These are phyloP conservation scores for Podospora appendiculata DNA, from an alignment of 495 filamentous ascomycete species.

Conservation along the genomic window DNA sequence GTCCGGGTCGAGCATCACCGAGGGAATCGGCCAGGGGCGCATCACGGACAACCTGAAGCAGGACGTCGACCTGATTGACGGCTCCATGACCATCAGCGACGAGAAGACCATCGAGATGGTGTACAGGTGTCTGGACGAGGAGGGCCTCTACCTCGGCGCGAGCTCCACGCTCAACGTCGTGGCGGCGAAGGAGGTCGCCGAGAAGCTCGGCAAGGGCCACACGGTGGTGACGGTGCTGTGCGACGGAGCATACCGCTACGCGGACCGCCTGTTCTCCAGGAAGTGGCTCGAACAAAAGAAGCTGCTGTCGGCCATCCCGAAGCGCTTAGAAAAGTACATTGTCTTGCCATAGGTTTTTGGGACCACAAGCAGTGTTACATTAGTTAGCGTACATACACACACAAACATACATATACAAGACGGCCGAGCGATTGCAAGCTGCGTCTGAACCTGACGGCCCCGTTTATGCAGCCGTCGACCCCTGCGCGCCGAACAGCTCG, in stretches of 20 bases:
- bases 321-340: conserved; percentile 83
- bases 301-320: conserved; percentile 72
- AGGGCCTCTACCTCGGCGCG: conserved; percentile 92
- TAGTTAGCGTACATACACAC: neutral
- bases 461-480: no score
- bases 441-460: no score
- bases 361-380: conserved; percentile 16
- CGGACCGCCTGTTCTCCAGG: conserved; percentile 81
- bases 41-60: conserved; percentile 86
- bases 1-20: conserved; percentile 84
- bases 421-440: no score
- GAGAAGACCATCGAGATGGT: conserved; percentile 98
- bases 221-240: conserved; percentile 91
- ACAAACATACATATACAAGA: neutral
- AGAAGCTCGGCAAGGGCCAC: conserved; percentile 80
- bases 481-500: conserved; percentile 5
- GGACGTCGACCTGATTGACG: conserved; percentile 79
- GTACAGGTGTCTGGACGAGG: conserved; percentile 93
- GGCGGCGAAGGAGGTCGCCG: conserved; percentile 87
- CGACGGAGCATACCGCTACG: conserved; percentile 94
- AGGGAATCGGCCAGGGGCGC: conserved; percentile 96
- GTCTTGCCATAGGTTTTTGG: conserved; percentile 58
- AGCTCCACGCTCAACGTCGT: conserved; percentile 91
- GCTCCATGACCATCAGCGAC: conserved; percentile 77
- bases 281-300: conserved; percentile 86